Evolutionary conservation across 331 rosid genomes (phyloP).

Genomic region (Prunus yedoensis): DNA sequence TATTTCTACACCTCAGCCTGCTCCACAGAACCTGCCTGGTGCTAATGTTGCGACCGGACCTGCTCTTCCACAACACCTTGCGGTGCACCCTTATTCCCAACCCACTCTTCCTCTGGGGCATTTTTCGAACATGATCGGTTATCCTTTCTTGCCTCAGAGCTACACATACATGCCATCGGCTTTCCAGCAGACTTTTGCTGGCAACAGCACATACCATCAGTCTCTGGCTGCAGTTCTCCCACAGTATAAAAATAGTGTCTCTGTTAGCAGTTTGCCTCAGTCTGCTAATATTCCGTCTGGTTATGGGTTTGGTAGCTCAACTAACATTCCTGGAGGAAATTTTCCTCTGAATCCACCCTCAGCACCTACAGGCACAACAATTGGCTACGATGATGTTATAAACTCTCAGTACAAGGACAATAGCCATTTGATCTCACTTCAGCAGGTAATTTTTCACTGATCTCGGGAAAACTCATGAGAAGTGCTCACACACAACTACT

Average conservation of each 20-base stretch:
- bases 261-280: conserved; percentile 95
- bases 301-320: conserved; percentile 87
- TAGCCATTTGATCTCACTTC: conserved; percentile 82
- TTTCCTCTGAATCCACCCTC: conserved; percentile 74
- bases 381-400: conserved; percentile 81
- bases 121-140: conserved; percentile 91
- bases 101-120: conserved; percentile 89
- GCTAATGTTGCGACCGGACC: conserved; percentile 82
- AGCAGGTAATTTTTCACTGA: conserved; percentile 58
- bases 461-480: not conserved
- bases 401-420: conserved; percentile 89
- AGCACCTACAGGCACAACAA: conserved; percentile 69
- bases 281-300: conserved; percentile 85
- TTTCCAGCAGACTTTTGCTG: conserved; percentile 92
- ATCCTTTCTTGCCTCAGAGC: conserved; percentile 97
- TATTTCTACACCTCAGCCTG: conserved; percentile 70
- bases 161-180: conserved; percentile 98
- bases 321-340: conserved; percentile 88
- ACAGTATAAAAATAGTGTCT: conserved; percentile 86
- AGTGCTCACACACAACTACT: not conserved
- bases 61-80: conserved; percentile 89
- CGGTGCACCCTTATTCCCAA: conserved; percentile 94
- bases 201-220: conserved; percentile 92
- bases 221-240: conserved; percentile 95
- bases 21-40: conserved; percentile 62